Base-by-base conservation (phyloP, 768 basidiomycete species). In the Rhizopogon vinicolor region DNA sequence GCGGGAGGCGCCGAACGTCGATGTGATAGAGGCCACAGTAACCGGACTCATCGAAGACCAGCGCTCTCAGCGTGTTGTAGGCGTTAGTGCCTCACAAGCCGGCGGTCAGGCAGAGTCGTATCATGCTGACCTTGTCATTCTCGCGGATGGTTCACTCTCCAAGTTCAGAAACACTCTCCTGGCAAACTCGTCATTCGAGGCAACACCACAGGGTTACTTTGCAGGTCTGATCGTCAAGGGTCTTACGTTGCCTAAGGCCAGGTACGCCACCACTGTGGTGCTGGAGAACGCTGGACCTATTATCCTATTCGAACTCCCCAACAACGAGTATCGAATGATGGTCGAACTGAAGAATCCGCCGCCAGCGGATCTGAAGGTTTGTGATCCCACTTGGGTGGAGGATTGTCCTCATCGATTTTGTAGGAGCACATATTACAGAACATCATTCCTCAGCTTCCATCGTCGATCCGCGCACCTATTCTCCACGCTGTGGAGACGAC, bases 61-160 rank as follows among this genome's bases (percentile, higher is more conserved):
- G 7, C 52, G n/a, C n/a, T 71, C 75, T 10, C 66, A 73, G 3
- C 72, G 75, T n/a, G 77, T 91, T n/a, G 65, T 83, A 44, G 89
- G 89, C 9, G 84, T 88, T 25, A 74, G 74, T 12, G 80, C 83
- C 41, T 78, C 78, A 44, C 73, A 72, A 54, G 68, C 50, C 31
- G 67, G 68, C 7, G 57, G 58, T 31, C 72, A 75, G 57, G 76
- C 80, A 60, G 75, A 83, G 54, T 66, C 77, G 3, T 82, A 83
- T 62, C 76, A 73, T 55, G 91, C 87, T 0, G 82, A 86, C 57
- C 70, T 97, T 37, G 88, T 91, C 39, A 75, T 96, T 65, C 74
- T 94, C 56, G 91, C 92, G 5, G 93, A 97, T 67, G 93, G 93
- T 0, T 93, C 90, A 69, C 88, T 89, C 72, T 92, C 89, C 13